Evolutionary conservation across 805 yeast genomes (phyloP), one percentile per base, ranked within the genome.

Genomic region (Lipomyces kockii): DNA sequence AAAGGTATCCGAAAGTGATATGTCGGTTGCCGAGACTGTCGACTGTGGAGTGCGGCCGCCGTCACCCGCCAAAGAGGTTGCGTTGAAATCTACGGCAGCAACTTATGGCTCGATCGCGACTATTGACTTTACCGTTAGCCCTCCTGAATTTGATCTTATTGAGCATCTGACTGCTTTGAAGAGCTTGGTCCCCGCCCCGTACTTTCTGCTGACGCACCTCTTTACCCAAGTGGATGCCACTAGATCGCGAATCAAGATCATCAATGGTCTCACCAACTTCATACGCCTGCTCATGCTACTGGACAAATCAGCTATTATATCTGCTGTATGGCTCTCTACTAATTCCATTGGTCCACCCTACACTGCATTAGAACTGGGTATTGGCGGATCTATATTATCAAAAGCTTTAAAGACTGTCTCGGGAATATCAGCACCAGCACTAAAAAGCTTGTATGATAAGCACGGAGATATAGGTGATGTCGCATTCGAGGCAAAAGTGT

Each of bases 391-490:
- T 11, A 46, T 68, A 14, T 7, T 73, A 20, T 58, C 68, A 0
- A 64, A 64, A 34, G 73, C 74, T 1, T 35, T 73, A 12, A 46
- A 51, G 29, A 46, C 59, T 14, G 70, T 72, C 43, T 70, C 72
- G 2, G 73, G 74, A n/a, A 51, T 73, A 0, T 60, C 72, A 2
- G 27, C 68, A 12, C 51, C 65, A 3, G 53, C 66, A n/a, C 43
- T 73, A 20, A 62, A 64, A 34, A 52, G 54, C 9, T 55, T 73
- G 32, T 73, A 66, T 32, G 65, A 64, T 29, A 55, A 60, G 51
- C 58, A 66, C 49, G 75, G 75, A 9, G 75, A 73, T 61, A 57
- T 67, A 20, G 75, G 75, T 11, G 75, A 73, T 53, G 75, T 71
- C 25, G 75, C 74, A n/a, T 73, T 65, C 46, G 73, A 73, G 17